Percentiles rank a stretch among this genome's conserved stretches.
phyloP scores from a whole-genome alignment of 805 yeast species.

The Candida ovalis region DNA sequence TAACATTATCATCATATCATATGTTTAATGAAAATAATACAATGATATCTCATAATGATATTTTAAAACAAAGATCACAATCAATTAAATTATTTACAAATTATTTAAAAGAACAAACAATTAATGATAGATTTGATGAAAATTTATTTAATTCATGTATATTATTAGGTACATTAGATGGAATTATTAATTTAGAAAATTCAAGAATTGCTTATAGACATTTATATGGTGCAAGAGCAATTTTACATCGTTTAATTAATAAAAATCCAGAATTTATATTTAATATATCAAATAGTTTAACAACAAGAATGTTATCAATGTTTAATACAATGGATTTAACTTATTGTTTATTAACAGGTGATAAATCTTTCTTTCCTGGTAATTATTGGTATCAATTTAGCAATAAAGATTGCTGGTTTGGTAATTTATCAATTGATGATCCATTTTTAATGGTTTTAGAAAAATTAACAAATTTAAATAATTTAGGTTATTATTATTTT shows the following conservation, averaged over 20 bases:
- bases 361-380: slow-evolving; percentile 16
- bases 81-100: slow-evolving; percentile 14
- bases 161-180: slow-evolving; percentile 24
- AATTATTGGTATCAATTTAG: slow-evolving; percentile 21
- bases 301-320: slow-evolving; percentile 22
- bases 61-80: slow-evolving; percentile 9
- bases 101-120: slow-evolving; percentile 6
- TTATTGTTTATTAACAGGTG: slow-evolving; percentile 22
- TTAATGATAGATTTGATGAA: not conserved
- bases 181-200: slow-evolving; percentile 21
- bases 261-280: slow-evolving; percentile 10
- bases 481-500: slow-evolving; percentile 8
- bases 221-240: slow-evolving; percentile 25
- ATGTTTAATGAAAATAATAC: slow-evolving; percentile 11
- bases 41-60: slow-evolving; percentile 5
- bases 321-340: slow-evolving; percentile 28
- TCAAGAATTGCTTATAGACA: slow-evolving; percentile 15
- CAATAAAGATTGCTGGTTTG: slow-evolving; percentile 28
- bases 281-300: slow-evolving; percentile 7
- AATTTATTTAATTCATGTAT: slow-evolving; percentile 21
- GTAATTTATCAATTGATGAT: slow-evolving; percentile 20
- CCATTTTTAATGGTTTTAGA: slow-evolving; percentile 31
- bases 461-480: slow-evolving; percentile 15
- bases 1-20: slow-evolving; percentile 23
- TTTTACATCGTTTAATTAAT: slow-evolving; percentile 14